A percentile compares a stretch with the other conserved stretches of the same genome.
These are phyloP conservation scores for Cardiospermum halicacabum DNA, from an alignment of 345 rosid species.

Conservation along the genomic window DNA sequence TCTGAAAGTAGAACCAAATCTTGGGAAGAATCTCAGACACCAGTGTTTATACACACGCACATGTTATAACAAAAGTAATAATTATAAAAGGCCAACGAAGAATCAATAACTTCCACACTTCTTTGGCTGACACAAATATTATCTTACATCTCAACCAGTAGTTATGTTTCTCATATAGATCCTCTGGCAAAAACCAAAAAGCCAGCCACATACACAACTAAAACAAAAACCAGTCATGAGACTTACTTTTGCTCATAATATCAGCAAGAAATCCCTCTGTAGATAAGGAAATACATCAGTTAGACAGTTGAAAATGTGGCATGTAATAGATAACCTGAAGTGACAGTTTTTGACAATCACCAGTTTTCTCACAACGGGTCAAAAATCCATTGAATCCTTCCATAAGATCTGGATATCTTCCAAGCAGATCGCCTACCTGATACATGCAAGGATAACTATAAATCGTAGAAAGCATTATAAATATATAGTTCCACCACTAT, in stretches of 20 bases:
- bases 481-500: neutral
- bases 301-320: conserved; percentile 10
- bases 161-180: neutral
- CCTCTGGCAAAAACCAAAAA: neutral
- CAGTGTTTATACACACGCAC: neutral
- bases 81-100: too few relatives aligned
- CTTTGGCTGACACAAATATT: neutral
- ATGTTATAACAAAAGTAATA: too few relatives aligned
- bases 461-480: conserved; percentile 12
- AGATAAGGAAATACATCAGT: conserved; percentile 27
- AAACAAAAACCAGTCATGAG: conserved; percentile 7
- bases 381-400: conserved; percentile 80
- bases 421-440: conserved; percentile 74
- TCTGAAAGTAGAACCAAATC: neutral
- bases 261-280: conserved; percentile 88
- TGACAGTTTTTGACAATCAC: conserved; percentile 32
- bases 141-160: neutral
- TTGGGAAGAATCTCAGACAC: neutral
- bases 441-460: conserved; percentile 16
- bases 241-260: conserved; percentile 85
- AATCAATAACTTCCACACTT: neutral
- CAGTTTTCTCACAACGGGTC: conserved; percentile 79
- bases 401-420: conserved; percentile 78
- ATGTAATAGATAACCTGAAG: conserved; percentile 13
- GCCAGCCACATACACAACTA: conserved; percentile 13